These are phyloP conservation scores for Fomitiporia mediterranea DNA, from an alignment of 1,284 basidiomycete genomes.

Conservation along the genomic window DNA sequence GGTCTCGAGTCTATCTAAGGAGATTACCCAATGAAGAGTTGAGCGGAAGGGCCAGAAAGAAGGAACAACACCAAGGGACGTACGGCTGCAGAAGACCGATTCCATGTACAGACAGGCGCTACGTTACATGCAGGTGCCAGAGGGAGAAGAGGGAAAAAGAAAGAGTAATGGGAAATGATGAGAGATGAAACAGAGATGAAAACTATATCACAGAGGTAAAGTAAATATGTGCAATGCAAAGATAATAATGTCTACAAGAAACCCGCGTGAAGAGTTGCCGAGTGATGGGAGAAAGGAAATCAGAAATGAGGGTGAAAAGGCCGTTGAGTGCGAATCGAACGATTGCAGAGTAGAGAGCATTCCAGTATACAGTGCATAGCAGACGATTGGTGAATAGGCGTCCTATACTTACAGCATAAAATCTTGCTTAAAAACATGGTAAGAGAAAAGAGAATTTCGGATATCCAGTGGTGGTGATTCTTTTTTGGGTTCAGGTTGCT, in stretches of 20 bases:
- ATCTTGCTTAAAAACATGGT: constrained; percentile 29
- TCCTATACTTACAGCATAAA: constrained; percentile 24
- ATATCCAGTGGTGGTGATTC: background rate
- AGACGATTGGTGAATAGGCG: no score
- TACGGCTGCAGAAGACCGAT: constrained; percentile 4
- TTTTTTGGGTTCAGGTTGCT: constrained; percentile 32
- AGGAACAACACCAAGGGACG: constrained; percentile 6
- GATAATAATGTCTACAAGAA: constrained; percentile 10
- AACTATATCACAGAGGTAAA: constrained; percentile 13
- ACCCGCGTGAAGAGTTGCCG: background rate
- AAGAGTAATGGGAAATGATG: no score
- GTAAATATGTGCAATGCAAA: constrained; percentile 11
- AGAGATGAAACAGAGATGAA: no score
- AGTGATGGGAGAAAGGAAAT: background rate
- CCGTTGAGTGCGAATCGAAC: constrained; percentile 2
- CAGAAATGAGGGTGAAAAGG: constrained; percentile 9
- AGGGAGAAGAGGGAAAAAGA: constrained; percentile 4
- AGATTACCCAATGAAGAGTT: background rate
- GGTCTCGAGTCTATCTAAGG: background rate
- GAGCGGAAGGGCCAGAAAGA: background rate
- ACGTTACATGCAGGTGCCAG: constrained; percentile 12
- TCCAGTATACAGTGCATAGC: constrained; percentile 16
- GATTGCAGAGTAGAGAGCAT: constrained; percentile 12
- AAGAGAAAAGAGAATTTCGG: constrained; percentile 19
- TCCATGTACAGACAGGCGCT: constrained; percentile 8